Conservation (phyloP, 1,139 yeast species). For the Suzukiozyma palmioleophila region DNA sequence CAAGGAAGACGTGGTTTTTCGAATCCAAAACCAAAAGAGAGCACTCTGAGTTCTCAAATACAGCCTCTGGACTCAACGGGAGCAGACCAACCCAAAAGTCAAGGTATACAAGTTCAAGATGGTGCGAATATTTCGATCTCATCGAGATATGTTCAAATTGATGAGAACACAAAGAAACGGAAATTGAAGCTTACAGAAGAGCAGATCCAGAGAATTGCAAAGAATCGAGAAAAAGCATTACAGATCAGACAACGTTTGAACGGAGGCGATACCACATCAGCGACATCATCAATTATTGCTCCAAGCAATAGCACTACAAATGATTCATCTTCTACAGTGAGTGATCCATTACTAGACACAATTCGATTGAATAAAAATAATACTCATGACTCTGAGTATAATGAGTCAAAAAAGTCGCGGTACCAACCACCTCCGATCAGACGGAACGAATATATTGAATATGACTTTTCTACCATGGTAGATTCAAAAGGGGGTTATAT, state of each 20-base stretch:
- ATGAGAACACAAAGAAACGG: slow-evolving; percentile 14
- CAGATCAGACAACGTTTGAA: slow-evolving; percentile 41
- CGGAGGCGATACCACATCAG: slow-evolving; percentile 19
- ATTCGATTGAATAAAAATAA: slow-evolving; percentile 10
- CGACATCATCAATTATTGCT: not conserved
- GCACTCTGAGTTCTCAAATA: not conserved
- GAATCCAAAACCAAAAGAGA: too few relatives aligned
- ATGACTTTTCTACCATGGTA: slow-evolving; percentile 83
- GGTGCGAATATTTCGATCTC: slow-evolving; percentile 5
- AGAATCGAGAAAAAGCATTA: slow-evolving; percentile 55
- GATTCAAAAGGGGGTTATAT: slow-evolving; percentile 89
- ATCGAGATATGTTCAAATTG: slow-evolving; percentile 12
- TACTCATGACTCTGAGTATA: slow-evolving; percentile 5
- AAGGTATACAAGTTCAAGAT: slow-evolving; percentile 6
- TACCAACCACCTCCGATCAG: slow-evolving; percentile 42
- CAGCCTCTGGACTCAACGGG: slow-evolving; percentile 7
- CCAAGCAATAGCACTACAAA: not conserved
- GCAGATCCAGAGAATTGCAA: slow-evolving; percentile 49
- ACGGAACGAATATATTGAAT: slow-evolving; percentile 79
- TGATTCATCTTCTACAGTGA: slow-evolving; percentile 21
- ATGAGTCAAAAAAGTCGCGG: slow-evolving; percentile 10
- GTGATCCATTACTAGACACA: slow-evolving; percentile 9
- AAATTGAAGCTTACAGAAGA: slow-evolving; percentile 43
- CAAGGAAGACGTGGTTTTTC: slow-evolving; percentile 23
- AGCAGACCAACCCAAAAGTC: slow-evolving; percentile 9